Base-by-base conservation (phyloP, 169 alveolate species). In the Plasmodium blacklocki region DNA sequence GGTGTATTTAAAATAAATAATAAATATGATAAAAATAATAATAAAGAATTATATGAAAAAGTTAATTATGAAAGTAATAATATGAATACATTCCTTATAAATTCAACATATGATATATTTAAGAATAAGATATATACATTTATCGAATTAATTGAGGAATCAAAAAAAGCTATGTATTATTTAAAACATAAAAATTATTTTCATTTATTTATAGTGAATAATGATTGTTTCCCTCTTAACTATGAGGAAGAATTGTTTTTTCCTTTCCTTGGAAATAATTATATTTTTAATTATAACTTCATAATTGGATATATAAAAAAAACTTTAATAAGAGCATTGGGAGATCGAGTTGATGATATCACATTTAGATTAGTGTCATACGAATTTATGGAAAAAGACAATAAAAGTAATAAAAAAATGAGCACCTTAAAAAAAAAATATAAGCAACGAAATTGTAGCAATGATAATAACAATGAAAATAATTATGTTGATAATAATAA, bases 191-290 rank as follows among this genome's bases (percentile, higher is more conserved):
- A 56, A 0, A 63, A 43, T 26, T 43, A 45, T 63, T 76, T 12
- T 58, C 47, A 76, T 5, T n/a, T 76, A n/a, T 76, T 76, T 23
- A 52, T 56, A 3, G 3, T 52, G 4, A 62, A 63, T 26, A 47
- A n/a, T 49, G 66, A 76, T 2, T 76, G 76, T 39, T 76, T 63
- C 19, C 62, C 88, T 14, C 7, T 76, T 50, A 76, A 63, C 8
- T 76, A 63, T 18, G 88, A 76, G 2, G 88, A 76, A 29, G 70
- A 63, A 39, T 11, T 76, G 39, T 18, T 76, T 1, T 76, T 76
- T 21, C 88, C 88, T 14, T 19, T 76, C 4, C 58, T 76, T 21
- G 75, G 63, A 18, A 63, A 32, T 32, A 76, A 62, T 29, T 23
- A 76, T 54, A 8, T 47, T 23, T 32, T 14, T 12, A 49, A 76